Evolutionary conservation across 208 protist species (phyloP), one percentile per base, ranked within the genome.

Genomic region (Trypanosoma platydactyli): DNA sequence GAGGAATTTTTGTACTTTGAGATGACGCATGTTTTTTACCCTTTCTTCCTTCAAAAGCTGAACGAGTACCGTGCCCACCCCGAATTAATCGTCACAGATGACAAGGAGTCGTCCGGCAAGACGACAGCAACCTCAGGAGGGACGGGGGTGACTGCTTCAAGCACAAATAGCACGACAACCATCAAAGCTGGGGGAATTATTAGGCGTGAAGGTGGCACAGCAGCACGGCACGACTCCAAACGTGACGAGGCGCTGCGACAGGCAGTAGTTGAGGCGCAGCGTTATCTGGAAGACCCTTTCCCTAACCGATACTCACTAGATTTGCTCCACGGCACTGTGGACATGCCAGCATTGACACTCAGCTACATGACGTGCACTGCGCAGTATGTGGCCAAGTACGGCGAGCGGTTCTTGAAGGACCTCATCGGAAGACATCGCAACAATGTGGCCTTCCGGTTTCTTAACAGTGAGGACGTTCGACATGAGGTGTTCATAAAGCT

Each of bases 381-480:
- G 40, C 90, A 96, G 79, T 96, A 94, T 74, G 76, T 80, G 15
- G 87, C 87, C 38, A 96, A 96, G 79, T 92, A 92, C 67, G 90
- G 90, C 11, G 83, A 89, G 2, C 69, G 56, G 7, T 96, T 96
- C 49, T 56, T 96, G 27, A 51, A 76, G 41, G 73, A 79, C 18
- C 67, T 96, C 24, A 60, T 74, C 52, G 66, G 64, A 3, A 85
- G 87, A 48, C 79, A 94, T 58, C 70, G 72, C 27, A 79, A 80
- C 68, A 89, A 94, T 69, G 73, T 79, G 0, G 59, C 77, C 12
- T 91, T 96, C 55, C 80, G 80, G 49, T 94, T 94, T 70, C 67
- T 96, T 16, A 73, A 78, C 9, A 77, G 71, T 40, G 81, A 89
- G 45, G 90, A 95, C 65, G 80, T 88, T 52, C 86, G 90, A 20